Base-by-base conservation (phyloP, 768 basidiomycete genomes). In the Panus rudis region DNA sequence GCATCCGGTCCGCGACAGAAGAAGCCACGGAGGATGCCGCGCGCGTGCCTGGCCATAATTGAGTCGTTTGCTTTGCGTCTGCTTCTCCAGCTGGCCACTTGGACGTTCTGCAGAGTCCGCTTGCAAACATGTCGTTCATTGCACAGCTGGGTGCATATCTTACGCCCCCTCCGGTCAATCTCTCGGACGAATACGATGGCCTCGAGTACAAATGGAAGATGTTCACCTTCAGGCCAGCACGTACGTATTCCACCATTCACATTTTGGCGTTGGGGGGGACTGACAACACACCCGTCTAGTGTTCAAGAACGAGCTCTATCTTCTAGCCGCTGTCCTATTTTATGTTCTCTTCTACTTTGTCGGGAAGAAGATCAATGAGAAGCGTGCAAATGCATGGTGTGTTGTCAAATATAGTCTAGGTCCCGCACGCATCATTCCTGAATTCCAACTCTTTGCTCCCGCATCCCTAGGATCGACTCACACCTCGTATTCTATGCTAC, bases 141-240 rank as follows among this genome's bases (percentile, higher is more conserved):
- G n/a, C 33, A n/a, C n/a, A n/a, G n/a, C 7, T 35, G 8, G 16
- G 33, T 20, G 7, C 16, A n/a, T n/a, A n/a, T 27, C 55, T 87
- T 49, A 76, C 79, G 4, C 84, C 84, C 10, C 70, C 78, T 0
- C 75, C 79, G 3, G 66, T 78, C 42, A 54, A 72, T 25, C 67
- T 75, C 19, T 63, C 69, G 10, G 63, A 66, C 6, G 67, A 83
- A 6, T 96, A 92, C 60, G 72, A 83, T 26, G 92, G 91, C 16
- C 61, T 76, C 35, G 75, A 96, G 61, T 81, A 69, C 60, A 71
- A 65, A 49, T 92, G 84, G 81, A 81, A 73, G 57, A 67, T 78
- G 43, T 64, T 96, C 52, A 77, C 81, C 27, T 89, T 94, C 66
- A 72, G 91, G 32, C 92, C 92, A 16, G 86, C 82, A 7, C 58